Conservation (phyloP, 805 yeast genomes). For the Ogataea salicorniae region DNA sequence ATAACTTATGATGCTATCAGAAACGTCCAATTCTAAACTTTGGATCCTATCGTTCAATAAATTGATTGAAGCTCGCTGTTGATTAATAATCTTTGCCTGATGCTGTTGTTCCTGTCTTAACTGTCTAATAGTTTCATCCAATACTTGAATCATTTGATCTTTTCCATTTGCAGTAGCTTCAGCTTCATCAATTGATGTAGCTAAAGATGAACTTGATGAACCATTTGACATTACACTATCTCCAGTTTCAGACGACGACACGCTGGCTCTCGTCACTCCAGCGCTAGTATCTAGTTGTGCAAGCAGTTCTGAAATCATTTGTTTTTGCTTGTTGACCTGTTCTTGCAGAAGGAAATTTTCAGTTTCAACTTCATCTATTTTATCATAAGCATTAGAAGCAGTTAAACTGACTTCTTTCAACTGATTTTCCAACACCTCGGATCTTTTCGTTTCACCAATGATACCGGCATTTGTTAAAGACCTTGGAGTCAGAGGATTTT, state of each 20-base stretch:
- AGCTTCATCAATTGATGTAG: neutral
- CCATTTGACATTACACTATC: neutral
- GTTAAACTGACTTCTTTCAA: conserved; percentile 21
- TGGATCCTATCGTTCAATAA: conserved; percentile 7
- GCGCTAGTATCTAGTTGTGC: conserved; percentile 16
- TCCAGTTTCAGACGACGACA: neutral
- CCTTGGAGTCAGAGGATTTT: conserved; percentile 13
- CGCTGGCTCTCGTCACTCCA: neutral
- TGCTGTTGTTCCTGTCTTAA: neutral
- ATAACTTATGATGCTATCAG: conserved; percentile 10
- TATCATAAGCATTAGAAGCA: conserved; percentile 25
- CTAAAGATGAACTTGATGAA: neutral
- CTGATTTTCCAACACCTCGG: conserved; percentile 18
- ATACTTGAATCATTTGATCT: neutral
- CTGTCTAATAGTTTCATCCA: neutral
- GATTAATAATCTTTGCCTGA: neutral
- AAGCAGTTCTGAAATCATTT: conserved; percentile 18
- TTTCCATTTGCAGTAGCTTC: neutral
- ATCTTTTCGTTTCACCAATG: conserved; percentile 21
- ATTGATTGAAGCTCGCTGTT: neutral
- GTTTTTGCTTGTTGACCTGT: conserved; percentile 25
- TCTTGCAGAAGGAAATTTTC: conserved; percentile 21
- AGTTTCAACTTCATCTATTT: conserved; percentile 20
- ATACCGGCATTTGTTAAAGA: conserved; percentile 15
- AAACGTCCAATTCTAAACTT: conserved; percentile 14